phyloP scores from a whole-genome alignment of 1,284 basidiomycete genomes.

The Tremellales sp. region DNA sequence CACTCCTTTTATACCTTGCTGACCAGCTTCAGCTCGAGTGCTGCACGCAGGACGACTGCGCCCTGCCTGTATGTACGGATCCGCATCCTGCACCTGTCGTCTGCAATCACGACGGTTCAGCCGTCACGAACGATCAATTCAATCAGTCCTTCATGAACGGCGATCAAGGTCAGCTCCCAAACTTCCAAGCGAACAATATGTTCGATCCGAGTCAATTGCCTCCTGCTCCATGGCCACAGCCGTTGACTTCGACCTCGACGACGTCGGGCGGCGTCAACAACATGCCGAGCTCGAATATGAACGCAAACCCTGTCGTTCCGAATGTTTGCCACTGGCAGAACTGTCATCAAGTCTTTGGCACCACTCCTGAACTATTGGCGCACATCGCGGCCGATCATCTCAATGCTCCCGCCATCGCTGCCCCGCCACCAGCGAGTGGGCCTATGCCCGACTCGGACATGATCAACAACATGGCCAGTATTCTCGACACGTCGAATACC shows the following conservation, averaged over 20 bases:
- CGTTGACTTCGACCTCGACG: constrained; percentile 1
- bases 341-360: constrained; percentile 49
- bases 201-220: constrained; percentile 8
- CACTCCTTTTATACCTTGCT: background rate
- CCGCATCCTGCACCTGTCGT: constrained; percentile 2
- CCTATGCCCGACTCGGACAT: background rate
- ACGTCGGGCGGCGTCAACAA: constrained; percentile 1
- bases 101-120: background rate
- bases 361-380: constrained; percentile 49
- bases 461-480: background rate
- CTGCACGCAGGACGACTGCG: constrained; percentile 30
- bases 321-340: constrained; percentile 51
- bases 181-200: constrained; percentile 9
- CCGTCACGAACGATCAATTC: background rate
- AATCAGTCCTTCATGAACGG: background rate
- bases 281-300: background rate
- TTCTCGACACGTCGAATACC: background rate
- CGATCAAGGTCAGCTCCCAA: constrained; percentile 1
- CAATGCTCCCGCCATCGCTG: constrained; percentile 10
- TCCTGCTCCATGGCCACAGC: constrained; percentile 3
- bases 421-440: background rate
- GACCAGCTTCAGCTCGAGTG: constrained; percentile 31
- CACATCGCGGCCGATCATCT: constrained; percentile 54
- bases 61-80: constrained; percentile 16
- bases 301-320: constrained; percentile 7